Evolutionary conservation across 1,284 basidiomycete species (phyloP).

Genomic region (Ustilago hordei): DNA sequence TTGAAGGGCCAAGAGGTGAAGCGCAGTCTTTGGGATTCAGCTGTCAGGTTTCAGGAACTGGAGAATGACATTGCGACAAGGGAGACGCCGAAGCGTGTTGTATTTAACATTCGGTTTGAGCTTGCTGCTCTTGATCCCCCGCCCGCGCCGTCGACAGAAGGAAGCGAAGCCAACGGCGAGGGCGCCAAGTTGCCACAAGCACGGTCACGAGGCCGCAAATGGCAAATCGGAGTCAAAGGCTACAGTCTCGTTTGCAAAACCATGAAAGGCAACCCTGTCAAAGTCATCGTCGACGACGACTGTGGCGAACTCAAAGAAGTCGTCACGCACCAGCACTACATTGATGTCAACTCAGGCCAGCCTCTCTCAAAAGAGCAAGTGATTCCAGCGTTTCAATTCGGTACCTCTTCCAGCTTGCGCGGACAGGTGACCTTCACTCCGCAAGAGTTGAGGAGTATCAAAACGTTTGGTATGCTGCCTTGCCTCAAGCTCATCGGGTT

Average conservation of each 20-base stretch:
- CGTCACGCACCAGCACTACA: slow-evolving; percentile 73
- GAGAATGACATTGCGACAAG: slow-evolving; percentile 65
- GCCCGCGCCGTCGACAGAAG: not conserved
- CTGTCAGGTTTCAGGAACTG: slow-evolving; percentile 62
- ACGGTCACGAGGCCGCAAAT: slow-evolving; percentile 72
- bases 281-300: slow-evolving; percentile 61
- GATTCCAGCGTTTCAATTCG: slow-evolving; percentile 67
- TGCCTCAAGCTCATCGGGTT: slow-evolving; percentile 92
- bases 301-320: slow-evolving; percentile 55
- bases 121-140: slow-evolving; percentile 72
- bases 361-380: slow-evolving; percentile 78
- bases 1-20: slow-evolving; percentile 39
- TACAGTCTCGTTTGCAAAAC: slow-evolving; percentile 63
- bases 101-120: slow-evolving; percentile 84
- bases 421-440: slow-evolving; percentile 82
- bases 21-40: slow-evolving; percentile 55
- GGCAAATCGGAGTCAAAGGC: slow-evolving; percentile 92
- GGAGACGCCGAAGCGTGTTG: slow-evolving; percentile 87
- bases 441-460: slow-evolving; percentile 85
- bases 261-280: slow-evolving; percentile 58
- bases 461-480: slow-evolving; percentile 68
- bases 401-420: slow-evolving; percentile 43
- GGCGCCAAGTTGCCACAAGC: slow-evolving; percentile 47
- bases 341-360: slow-evolving; percentile 77
- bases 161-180: slow-evolving; percentile 20